These are phyloP conservation scores for Hanseniaspora vineae DNA, from an alignment of 805 yeast species.

Conservation along the genomic window DNA sequence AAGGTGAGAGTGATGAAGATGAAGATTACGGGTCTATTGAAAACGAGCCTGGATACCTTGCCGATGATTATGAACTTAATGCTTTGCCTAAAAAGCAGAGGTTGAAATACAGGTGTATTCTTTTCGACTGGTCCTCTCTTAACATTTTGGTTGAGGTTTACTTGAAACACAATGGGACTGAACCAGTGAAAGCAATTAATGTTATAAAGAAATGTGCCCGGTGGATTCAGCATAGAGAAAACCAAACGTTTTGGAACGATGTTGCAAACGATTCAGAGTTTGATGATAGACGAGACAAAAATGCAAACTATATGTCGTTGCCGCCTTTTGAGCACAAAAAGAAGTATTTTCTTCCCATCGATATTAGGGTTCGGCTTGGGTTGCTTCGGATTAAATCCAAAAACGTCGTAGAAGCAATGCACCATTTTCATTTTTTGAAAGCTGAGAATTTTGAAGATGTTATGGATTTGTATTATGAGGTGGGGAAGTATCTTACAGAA, in stretches of 20 bases:
- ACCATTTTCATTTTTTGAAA: conserved; percentile 50
- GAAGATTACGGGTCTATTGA: conserved; percentile 9
- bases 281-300: conserved; percentile 52
- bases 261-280: conserved; percentile 64
- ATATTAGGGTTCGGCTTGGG: conserved; percentile 75
- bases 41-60: conserved; percentile 9
- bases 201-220: conserved; percentile 61
- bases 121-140: conserved; percentile 79
- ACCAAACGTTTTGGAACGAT: conserved; percentile 32
- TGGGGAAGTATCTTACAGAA: conserved; percentile 61
- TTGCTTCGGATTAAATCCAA: conserved; percentile 53
- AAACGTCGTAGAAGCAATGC: conserved; percentile 54
- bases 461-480: conserved; percentile 61
- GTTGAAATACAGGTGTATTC: conserved; percentile 27
- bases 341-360: conserved; percentile 56
- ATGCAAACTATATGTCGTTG: conserved; percentile 30
- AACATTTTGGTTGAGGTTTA: conserved; percentile 76
- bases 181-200: conserved; percentile 50
- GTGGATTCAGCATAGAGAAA: conserved; percentile 65
- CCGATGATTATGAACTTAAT: conserved; percentile 9
- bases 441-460: conserved; percentile 47
- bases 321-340: conserved; percentile 26
- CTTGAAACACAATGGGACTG: conserved; percentile 39
- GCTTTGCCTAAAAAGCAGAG: conserved; percentile 13
- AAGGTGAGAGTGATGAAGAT: conserved; percentile 6